Evolutionary conservation across 305 asterid species (phyloP).

Genomic region (Fraxinus floribunda): DNA sequence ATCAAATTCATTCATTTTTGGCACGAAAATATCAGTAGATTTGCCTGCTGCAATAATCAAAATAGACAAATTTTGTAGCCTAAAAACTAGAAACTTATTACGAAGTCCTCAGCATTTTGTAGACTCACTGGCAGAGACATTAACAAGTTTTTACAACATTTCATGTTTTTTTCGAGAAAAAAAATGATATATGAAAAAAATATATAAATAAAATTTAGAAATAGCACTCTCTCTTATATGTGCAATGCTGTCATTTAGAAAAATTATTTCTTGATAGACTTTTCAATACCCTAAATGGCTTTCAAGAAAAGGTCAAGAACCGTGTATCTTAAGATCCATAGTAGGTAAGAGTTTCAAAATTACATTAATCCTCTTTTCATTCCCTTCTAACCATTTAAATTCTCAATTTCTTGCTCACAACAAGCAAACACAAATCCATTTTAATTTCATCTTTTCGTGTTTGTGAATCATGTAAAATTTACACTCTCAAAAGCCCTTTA

Average conservation of each 20-base stretch:
- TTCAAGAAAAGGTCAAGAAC: conserved; percentile 27
- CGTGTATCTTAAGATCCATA: conserved; percentile 66
- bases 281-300: conserved; percentile 7
- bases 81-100: too few species aligned
- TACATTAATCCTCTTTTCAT: conserved; percentile 15
- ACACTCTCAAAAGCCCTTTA: background rate
- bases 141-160: too few species aligned
- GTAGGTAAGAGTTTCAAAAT: conserved; percentile 60
- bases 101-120: too few species aligned
- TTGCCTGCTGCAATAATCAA: background rate
- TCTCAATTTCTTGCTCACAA: conserved; percentile 40
- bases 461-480: background rate
- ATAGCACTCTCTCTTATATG: background rate
- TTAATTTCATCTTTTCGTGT: background rate
- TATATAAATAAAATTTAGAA: background rate
- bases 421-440: conserved; percentile 27
- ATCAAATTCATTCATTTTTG: background rate
- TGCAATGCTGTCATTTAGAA: background rate
- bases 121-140: too few species aligned
- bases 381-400: conserved; percentile 28
- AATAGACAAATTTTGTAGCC: background rate
- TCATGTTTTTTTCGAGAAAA: background rate
- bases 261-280: conserved; percentile 21
- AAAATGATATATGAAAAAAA: background rate
- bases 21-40: background rate